Evolutionary conservation across 1,284 basidiomycete genomes (phyloP), one percentile per base, ranked within the genome.

Genomic region (Ceratobasidium sp.): DNA sequence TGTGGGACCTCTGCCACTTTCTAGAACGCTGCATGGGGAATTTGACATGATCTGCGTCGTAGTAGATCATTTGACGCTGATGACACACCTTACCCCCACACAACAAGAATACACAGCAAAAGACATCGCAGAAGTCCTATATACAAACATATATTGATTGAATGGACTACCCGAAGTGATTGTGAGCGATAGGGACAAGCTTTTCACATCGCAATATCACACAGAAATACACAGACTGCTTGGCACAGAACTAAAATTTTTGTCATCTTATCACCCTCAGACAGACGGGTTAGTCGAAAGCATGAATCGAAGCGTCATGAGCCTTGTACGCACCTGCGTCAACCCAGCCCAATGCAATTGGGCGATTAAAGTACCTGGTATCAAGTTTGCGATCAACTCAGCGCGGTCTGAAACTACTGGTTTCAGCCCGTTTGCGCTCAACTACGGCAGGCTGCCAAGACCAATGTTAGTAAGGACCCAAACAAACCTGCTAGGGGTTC

Each of bases 341-440:
- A 63, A 63, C n/a, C 28, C 28, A 15, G 60, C 60, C 15, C 60
- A 63, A 42, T 13, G 39, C 39, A 13, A 42, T 42, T 87, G 85
- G 85, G 85, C 83, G 0, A 10, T 42, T 0, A 81, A 81, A 51
- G 65, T 86, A 28, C 85, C 85, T 2, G 81, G 81, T 0, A 84
- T 86, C 20, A 84, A 86, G 77, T 85, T 85, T 77, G 82, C 83
- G 3, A 77, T 85, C 23, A 83, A 83, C 64, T 67, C 64, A 10
- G 79, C 83, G 8, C 76, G 82, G 0, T 83, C 78, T 45, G 81
- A 79, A 3, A 77, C 81, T 23, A 83, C 81, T 8, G 80, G 82
- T 1, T 85, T 81, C 69, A 80, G 84, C 2, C 84, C 84, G 0
- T 87, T 85, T 78, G 81, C 77, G 37, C 73, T 86, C 47, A 83